Evolutionary conservation across 1,284 basidiomycete species (phyloP).

Genomic region (Ceratobasidium sp.): DNA sequence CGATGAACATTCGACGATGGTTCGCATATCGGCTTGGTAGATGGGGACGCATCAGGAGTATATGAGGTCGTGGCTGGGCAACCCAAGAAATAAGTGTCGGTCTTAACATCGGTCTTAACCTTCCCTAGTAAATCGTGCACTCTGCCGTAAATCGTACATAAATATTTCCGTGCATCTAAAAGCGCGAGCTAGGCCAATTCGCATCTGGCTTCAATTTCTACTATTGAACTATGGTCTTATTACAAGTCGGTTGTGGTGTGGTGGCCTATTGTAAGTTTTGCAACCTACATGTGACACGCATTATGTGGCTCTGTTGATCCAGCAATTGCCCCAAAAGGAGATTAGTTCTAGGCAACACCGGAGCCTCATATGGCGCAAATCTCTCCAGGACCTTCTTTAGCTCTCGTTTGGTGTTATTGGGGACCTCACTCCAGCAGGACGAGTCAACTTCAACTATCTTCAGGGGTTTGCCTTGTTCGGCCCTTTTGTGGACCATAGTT

Average conservation of each 20-base stretch:
- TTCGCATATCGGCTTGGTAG: not conserved
- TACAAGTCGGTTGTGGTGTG: not conserved
- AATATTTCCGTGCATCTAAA: not conserved
- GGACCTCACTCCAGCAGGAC: not conserved
- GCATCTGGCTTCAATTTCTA: not conserved
- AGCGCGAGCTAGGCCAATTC: not conserved
- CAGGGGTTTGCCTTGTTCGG: not conserved
- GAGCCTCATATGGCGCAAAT: not conserved
- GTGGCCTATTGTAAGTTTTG: not conserved
- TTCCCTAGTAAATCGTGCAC: not conserved
- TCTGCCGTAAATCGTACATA: not conserved
- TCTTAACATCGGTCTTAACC: not conserved
- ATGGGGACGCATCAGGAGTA: not conserved
- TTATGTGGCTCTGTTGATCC: not conserved
- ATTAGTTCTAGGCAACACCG: too few species aligned
- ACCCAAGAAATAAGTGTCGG: not conserved
- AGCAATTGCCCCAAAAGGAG: not conserved
- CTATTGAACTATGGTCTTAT: not conserved
- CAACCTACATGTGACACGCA: not conserved
- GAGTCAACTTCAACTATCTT: slow-evolving; percentile 11
- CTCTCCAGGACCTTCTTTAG: not conserved
- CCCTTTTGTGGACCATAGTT: not conserved
- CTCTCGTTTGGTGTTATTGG: not conserved
- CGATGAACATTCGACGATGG: not conserved
- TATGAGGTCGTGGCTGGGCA: not conserved